Conservation (phyloP, 805 yeast genomes). For the Metschnikowia lochheadii region DNA sequence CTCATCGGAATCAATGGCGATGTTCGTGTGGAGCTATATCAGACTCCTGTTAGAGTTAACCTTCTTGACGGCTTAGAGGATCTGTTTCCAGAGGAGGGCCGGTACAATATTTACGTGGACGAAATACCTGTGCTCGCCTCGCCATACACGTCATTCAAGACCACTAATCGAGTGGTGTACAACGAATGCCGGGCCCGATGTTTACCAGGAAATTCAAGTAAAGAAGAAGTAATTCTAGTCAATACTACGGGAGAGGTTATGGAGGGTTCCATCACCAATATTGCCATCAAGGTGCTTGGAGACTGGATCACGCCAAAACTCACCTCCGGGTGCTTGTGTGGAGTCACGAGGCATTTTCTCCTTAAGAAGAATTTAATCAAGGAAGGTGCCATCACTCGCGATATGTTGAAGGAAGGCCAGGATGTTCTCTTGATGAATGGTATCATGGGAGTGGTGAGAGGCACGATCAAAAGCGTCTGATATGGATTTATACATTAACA, state of each 20-base stretch:
- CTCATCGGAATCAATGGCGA: conserved; percentile 28
- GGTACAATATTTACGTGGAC: conserved; percentile 66
- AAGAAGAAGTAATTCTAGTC: conserved; percentile 65
- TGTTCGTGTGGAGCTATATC: conserved; percentile 31
- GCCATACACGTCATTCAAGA: conserved; percentile 83
- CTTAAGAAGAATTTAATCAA: conserved; percentile 48
- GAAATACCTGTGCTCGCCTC: conserved; percentile 49
- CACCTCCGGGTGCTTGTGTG: conserved; percentile 77
- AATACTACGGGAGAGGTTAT: conserved; percentile 57
- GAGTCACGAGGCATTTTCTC: conserved; percentile 69
- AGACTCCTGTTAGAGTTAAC: conserved; percentile 22
- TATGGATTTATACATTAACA: background rate
- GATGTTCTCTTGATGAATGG: conserved; percentile 76
- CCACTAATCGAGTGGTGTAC: conserved; percentile 68
- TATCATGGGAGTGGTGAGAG: conserved; percentile 72
- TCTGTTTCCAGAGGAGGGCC: conserved; percentile 13
- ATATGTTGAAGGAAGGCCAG: conserved; percentile 59
- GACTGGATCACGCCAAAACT: conserved; percentile 82
- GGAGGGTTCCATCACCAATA: conserved; percentile 81
- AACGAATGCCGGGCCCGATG: conserved; percentile 53
- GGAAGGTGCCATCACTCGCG: conserved; percentile 47
- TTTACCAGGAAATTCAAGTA: conserved; percentile 36
- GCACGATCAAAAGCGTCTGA: conserved; percentile 33
- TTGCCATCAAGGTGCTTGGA: conserved; percentile 54
- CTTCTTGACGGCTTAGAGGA: conserved; percentile 28